phyloP scores from a whole-genome alignment of 2,329 filamentous ascomycete genomes.

The Fusarium buharicum region DNA sequence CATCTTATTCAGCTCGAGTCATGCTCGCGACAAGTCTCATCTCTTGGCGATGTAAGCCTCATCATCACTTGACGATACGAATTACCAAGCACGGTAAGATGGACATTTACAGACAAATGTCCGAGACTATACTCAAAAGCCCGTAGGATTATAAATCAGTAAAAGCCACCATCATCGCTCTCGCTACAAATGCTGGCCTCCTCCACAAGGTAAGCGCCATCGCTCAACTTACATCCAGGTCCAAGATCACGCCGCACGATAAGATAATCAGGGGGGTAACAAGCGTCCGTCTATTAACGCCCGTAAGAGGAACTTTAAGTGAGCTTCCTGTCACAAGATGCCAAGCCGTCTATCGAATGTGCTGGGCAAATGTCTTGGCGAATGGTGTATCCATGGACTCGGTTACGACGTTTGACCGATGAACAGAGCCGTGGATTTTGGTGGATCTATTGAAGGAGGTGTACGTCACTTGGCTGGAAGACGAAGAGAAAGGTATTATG shows the following conservation, averaged over 20 bases:
- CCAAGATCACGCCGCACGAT: background rate
- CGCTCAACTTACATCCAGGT: constrained; percentile 7
- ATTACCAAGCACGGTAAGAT: background rate
- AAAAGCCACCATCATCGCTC: constrained; percentile 2
- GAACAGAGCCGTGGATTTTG: background rate
- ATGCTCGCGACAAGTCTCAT: background rate
- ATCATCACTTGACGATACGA: background rate
- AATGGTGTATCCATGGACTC: constrained; percentile 3
- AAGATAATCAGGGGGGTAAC: constrained; percentile 3
- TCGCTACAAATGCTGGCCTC: background rate
- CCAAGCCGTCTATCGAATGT: background rate
- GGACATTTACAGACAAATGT: background rate
- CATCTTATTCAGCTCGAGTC: background rate
- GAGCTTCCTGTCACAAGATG: background rate
- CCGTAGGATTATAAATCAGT: background rate
- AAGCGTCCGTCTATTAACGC: background rate
- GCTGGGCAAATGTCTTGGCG: background rate
- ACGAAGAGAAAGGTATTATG: background rate
- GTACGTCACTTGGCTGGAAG: constrained; percentile 9
- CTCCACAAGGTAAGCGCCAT: constrained; percentile 10
- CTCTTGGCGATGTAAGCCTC: constrained; percentile 14
- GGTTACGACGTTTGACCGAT: constrained; percentile 8
- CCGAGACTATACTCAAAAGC: background rate
- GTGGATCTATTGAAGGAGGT: background rate
- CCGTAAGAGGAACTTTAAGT: constrained; percentile 6